phyloP scores from a whole-genome alignment of 2,329 filamentous ascomycete species.

The Tolypocladium tundrense region DNA sequence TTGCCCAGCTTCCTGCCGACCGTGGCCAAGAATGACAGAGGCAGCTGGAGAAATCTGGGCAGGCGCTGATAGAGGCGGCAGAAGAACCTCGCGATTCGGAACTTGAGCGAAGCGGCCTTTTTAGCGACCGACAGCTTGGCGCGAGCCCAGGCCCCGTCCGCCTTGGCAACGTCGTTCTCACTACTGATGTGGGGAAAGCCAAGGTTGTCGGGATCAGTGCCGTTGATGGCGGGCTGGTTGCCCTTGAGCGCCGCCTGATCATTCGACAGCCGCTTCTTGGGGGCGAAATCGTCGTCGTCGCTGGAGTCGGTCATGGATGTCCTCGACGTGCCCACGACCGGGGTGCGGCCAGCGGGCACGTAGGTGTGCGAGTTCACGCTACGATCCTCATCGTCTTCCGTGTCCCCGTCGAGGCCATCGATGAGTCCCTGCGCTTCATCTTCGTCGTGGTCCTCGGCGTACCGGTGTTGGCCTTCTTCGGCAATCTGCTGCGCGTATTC shows the following conservation, averaged over 20 bases:
- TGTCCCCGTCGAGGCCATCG: conserved; percentile 21
- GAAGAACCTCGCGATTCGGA: conserved; percentile 11
- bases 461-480: conserved; percentile 51
- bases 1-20: conserved; percentile 37
- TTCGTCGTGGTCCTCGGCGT: conserved; percentile 30
- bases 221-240: conserved; percentile 18
- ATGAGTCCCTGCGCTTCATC: conserved; percentile 37
- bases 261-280: conserved; percentile 20
- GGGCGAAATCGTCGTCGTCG: conserved; percentile 26
- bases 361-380: conserved; percentile 37
- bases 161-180: conserved; percentile 19
- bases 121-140: conserved; percentile 21
- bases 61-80: conserved; percentile 23
- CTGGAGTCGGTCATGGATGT: conserved; percentile 39
- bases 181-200: conserved; percentile 50
- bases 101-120: conserved; percentile 13
- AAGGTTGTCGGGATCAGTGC: conserved; percentile 41
- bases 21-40: conserved; percentile 17
- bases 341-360: conserved; percentile 46
- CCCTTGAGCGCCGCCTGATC: conserved; percentile 13
- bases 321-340: conserved; percentile 37
- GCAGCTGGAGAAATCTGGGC: conserved; percentile 29
- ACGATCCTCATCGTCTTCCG: conserved; percentile 25
- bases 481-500: conserved; percentile 47
- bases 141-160: conserved; percentile 27